Conservation (phyloP, 1,284 basidiomycete genomes). For the Ceratobasidium papillatum region DNA sequence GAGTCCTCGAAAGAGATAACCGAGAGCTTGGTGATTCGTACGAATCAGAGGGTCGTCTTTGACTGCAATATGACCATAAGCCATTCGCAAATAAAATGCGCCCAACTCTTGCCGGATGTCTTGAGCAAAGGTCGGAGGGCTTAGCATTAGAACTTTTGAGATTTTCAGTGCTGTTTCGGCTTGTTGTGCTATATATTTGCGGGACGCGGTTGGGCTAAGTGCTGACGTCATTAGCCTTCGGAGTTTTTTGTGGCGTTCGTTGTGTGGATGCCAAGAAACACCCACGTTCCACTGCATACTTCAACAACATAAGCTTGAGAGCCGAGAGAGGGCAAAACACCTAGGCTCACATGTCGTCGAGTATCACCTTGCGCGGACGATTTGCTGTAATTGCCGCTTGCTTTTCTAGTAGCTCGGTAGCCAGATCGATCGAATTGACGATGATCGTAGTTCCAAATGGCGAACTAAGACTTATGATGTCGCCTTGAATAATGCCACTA, state of each 20-base stretch:
- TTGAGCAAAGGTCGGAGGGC: neutral
- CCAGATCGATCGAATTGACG: neutral
- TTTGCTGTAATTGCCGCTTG: constrained; percentile 2
- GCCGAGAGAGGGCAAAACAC: neutral
- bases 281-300: neutral
- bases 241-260: constrained; percentile 16
- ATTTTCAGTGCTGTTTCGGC: neutral
- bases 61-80: constrained; percentile 4
- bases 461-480: constrained; percentile 3
- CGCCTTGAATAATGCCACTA: neutral
- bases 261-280: neutral
- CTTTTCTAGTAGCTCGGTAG: constrained; percentile 10
- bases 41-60: constrained; percentile 12
- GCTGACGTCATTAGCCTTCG: constrained; percentile 17
- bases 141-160: neutral
- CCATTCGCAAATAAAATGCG: constrained; percentile 15
- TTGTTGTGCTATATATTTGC: neutral
- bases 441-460: constrained; percentile 12
- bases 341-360: constrained; percentile 10
- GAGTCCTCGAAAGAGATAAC: neutral
- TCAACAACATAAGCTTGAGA: neutral
- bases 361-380: neutral
- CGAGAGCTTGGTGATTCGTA: neutral
- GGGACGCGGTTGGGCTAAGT: neutral
- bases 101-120: neutral